phyloP scores from a whole-genome alignment of 2,329 filamentous ascomycete species.

The Ascochyta rabiei region DNA sequence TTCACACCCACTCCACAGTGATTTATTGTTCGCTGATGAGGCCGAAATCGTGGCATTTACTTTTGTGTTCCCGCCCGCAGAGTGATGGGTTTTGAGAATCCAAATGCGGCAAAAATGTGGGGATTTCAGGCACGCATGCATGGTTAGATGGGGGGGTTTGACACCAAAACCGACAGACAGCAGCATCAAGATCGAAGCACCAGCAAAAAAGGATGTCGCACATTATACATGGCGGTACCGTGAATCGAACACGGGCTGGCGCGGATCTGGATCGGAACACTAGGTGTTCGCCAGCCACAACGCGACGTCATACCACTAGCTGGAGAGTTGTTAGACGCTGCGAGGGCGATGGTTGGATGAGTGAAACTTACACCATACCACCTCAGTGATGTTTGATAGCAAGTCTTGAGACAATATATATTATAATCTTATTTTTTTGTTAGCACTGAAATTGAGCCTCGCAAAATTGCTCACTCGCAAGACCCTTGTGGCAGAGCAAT shows the following conservation, averaged over 20 bases:
- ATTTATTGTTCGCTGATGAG: no score
- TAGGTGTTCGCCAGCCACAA: slow-evolving; percentile 41
- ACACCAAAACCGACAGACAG: no score
- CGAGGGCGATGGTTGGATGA: background rate
- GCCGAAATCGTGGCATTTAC: no score
- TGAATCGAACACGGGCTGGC: slow-evolving; percentile 48
- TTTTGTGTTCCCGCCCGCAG: background rate
- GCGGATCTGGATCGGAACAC: slow-evolving; percentile 39
- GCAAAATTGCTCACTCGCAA: background rate
- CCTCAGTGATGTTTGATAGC: slow-evolving; percentile 29
- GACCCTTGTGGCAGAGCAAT: background rate
- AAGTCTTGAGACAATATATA: background rate
- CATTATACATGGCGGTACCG: slow-evolving; percentile 28
- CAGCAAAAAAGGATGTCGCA: slow-evolving; percentile 10
- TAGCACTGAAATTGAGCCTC: background rate
- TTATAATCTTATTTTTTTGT: background rate
- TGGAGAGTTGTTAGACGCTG: background rate
- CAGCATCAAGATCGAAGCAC: background rate
- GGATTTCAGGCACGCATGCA: background rate
- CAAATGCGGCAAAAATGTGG: background rate
- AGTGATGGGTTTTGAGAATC: background rate
- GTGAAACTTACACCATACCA: slow-evolving; percentile 33
- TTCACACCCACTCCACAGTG: no score
- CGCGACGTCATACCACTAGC: slow-evolving; percentile 50
- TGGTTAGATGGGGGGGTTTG: no score